Evolutionary conservation across 2,329 filamentous ascomycete species (phyloP).

Genomic region (Ascocoryne sarcoides): DNA sequence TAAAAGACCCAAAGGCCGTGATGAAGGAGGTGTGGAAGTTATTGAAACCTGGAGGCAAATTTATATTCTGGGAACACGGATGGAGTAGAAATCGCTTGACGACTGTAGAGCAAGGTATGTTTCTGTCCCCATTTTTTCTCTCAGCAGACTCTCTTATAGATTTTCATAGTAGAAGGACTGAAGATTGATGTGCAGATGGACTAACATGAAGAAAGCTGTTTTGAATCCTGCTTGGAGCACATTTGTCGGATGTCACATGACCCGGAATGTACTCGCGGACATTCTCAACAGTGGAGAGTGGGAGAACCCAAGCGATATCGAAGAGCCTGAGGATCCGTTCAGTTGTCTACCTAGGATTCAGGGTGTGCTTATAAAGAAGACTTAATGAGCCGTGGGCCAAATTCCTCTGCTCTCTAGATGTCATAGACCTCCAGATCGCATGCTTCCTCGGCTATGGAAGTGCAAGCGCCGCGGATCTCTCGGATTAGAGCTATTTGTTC

Average conservation of each 20-base stretch:
- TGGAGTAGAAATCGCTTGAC: slow-evolving; percentile 26
- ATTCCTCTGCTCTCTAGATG: slow-evolving; percentile 5
- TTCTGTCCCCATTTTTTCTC: not conserved
- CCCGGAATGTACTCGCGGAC: slow-evolving; percentile 22
- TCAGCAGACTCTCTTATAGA: not conserved
- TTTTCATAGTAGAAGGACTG: slow-evolving; percentile 2
- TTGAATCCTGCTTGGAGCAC: slow-evolving; percentile 28
- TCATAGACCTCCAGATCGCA: too few species aligned
- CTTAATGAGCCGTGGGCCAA: too few species aligned
- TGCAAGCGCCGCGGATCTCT: too few species aligned
- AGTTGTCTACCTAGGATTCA: slow-evolving; percentile 26
- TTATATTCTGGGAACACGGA: slow-evolving; percentile 39
- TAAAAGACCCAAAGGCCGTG: slow-evolving; percentile 25
- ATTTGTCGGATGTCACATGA: slow-evolving; percentile 27
- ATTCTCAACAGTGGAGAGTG: slow-evolving; percentile 27
- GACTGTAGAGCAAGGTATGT: slow-evolving; percentile 26
- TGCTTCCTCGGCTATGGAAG: too few species aligned
- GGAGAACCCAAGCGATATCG: slow-evolving; percentile 27
- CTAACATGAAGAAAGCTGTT: slow-evolving; percentile 18
- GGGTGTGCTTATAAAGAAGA: slow-evolving; percentile 28
- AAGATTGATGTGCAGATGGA: too few species aligned
- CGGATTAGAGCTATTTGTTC: too few species aligned
- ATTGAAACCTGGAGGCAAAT: slow-evolving; percentile 37
- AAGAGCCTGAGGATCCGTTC: slow-evolving; percentile 23
- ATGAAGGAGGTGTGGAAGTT: slow-evolving; percentile 32